Base-by-base conservation (phyloP, 164 flowering plant species). In the Magnolia kwangsiensis region DNA sequence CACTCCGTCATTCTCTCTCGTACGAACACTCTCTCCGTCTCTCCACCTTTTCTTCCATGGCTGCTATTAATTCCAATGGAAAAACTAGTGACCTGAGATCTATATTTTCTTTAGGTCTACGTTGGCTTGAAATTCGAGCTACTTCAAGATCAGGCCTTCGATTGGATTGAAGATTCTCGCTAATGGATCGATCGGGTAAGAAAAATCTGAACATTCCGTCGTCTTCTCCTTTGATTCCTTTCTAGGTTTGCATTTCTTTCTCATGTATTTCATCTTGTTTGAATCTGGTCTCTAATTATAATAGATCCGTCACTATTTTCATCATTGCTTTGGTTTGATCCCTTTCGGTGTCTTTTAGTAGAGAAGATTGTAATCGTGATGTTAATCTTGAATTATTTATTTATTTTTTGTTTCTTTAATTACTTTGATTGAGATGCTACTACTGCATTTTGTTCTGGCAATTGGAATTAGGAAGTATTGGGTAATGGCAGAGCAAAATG, bases 81-180 rank as follows among this genome's bases (percentile, higher is more conserved):
- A 51, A 80, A 58, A 51, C 67, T 80, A 78, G 77, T 72, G 91
- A 87, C 84, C 76, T 83, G 67, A 90, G 83, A 75, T 71, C 89
- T 16, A 82, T 76, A 8, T 95, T 95, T 74, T n/a, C 71, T 89
- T 72, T 72, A 87, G 7, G 95, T 90, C 4, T 95, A 93, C 83
- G 73, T 82, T 7, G 80, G 76, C n/a, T 83, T 95, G 72, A 95
- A 95, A 84, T 86, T 91, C 19, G 97, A 96, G 81, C 92, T 96
- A 50, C 89, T 94, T 24, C 55, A 87, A 3, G 99, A 96, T 81
- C 92, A 97, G n/a, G 90, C 92, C 80, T 94, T 96, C 80, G 95
- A 94, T 21, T 91, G 84, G 84, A 84, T 91, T 8, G 88, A 89
- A 23, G 89, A 80, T 77, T 87, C 98, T 73, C 92, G 90, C 50